phyloP scores from a whole-genome alignment of 257 asterid genomes.

The Nicotiana sylvestris region DNA sequence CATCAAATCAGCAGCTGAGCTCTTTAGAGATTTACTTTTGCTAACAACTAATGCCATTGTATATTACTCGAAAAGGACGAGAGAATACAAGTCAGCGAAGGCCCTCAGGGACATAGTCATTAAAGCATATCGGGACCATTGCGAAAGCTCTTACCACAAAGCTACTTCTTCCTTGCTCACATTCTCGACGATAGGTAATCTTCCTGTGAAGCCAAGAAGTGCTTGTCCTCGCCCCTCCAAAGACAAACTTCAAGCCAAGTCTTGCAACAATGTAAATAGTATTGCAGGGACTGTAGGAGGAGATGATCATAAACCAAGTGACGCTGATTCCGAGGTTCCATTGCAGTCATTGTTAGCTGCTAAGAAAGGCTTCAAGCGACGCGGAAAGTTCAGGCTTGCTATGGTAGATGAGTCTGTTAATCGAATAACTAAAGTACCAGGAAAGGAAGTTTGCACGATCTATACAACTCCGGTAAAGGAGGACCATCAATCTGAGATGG shows the following conservation, averaged over 20 bases:
- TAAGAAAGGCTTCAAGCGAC: slow-evolving; percentile 43
- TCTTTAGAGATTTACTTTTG: slow-evolving; percentile 75
- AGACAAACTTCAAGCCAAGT: slow-evolving; percentile 19
- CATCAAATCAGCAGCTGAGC: slow-evolving; percentile 52
- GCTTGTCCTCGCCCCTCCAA: slow-evolving; percentile 53
- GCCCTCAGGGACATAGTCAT: slow-evolving; percentile 52
- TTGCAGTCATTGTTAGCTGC: slow-evolving; percentile 23
- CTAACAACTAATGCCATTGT: slow-evolving; percentile 70
- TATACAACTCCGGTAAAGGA: neutral
- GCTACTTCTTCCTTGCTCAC: slow-evolving; percentile 41
- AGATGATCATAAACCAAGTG: slow-evolving; percentile 16
- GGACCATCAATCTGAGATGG: neutral
- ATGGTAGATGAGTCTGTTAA: neutral
- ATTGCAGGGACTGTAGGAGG: neutral
- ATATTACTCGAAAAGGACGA: slow-evolving; percentile 70
- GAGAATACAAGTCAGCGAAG: slow-evolving; percentile 69
- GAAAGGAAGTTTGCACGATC: neutral
- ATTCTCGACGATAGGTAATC: slow-evolving; percentile 32
- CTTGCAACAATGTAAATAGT: slow-evolving; percentile 8
- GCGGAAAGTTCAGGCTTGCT: slow-evolving; percentile 21
- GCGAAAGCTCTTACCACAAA: slow-evolving; percentile 26
- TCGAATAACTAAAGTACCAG: neutral
- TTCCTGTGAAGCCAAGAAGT: slow-evolving; percentile 75
- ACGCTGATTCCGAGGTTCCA: slow-evolving; percentile 14
- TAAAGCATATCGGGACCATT: slow-evolving; percentile 48